Evolutionary conservation across 73 alveolate genomes (phyloP).

Genomic region (Paramecium pentaurelia): DNA sequence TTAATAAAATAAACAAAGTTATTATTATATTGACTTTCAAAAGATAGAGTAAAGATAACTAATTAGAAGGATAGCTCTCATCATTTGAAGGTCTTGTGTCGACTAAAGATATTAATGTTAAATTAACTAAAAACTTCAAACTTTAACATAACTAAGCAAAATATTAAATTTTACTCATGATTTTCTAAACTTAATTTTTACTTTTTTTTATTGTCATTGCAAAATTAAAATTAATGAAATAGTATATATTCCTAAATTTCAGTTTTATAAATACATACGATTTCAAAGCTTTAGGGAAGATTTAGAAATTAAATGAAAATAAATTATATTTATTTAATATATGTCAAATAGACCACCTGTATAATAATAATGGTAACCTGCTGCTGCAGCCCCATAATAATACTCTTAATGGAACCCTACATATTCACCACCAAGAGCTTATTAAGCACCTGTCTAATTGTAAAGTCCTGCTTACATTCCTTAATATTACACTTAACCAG

Average conservation of each 20-base stretch:
- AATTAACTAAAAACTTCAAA: too few relatives aligned
- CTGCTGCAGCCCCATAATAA: neutral
- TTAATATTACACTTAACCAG: neutral
- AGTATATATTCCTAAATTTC: neutral
- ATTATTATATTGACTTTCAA: too few relatives aligned
- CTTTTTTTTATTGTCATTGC: too few relatives aligned
- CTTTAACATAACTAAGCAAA: too few relatives aligned
- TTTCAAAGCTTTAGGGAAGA: neutral
- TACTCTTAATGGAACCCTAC: neutral
- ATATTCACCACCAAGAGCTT: constrained; percentile 10
- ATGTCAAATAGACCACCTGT: neutral
- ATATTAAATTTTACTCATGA: too few relatives aligned
- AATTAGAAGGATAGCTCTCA: too few relatives aligned
- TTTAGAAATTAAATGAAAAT: neutral
- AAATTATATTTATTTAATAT: neutral
- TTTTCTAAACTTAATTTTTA: neutral
- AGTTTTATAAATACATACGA: neutral
- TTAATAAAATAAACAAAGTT: too few relatives aligned
- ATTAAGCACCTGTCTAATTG: neutral
- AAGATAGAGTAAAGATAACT: too few relatives aligned
- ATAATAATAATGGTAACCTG: neutral
- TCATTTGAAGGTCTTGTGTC: too few relatives aligned
- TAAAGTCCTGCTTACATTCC: neutral
- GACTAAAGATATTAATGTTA: too few relatives aligned
- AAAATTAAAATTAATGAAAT: neutral